A percentile compares a stretch with the other conserved stretches of the same genome.
phyloP scores from a whole-genome alignment of 2,329 filamentous ascomycete species.

The Scytalidium sp. region DNA sequence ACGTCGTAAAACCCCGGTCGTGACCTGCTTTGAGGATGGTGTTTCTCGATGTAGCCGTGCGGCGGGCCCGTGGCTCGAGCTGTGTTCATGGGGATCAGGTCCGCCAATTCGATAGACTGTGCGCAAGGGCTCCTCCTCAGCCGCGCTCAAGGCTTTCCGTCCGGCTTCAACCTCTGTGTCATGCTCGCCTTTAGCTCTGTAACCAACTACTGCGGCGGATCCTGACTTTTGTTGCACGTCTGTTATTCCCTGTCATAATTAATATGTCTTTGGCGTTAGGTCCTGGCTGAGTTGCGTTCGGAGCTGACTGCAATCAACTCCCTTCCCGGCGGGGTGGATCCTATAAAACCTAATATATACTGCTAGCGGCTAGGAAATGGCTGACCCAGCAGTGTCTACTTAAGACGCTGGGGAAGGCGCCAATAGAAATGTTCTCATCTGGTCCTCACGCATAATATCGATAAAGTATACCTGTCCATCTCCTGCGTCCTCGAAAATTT shows the following conservation, averaged over 20 bases:
- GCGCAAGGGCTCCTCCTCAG: not conserved
- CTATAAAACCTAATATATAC: too few species aligned
- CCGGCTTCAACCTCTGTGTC: not conserved
- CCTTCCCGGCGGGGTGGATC: too few species aligned
- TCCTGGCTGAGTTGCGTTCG: not conserved
- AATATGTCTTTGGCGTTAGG: not conserved
- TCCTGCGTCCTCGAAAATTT: too few species aligned
- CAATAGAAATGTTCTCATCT: too few species aligned
- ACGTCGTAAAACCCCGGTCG: not conserved
- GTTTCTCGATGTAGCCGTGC: not conserved
- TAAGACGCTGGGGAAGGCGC: too few species aligned
- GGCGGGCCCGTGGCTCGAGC: not conserved
- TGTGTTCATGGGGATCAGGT: not conserved
- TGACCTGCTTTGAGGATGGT: not conserved
- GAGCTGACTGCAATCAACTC: too few species aligned
- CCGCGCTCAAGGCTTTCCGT: not conserved
- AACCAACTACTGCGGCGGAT: not conserved
- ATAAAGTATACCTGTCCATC: too few species aligned
- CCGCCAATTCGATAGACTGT: not conserved
- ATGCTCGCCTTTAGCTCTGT: not conserved
- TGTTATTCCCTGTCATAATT: not conserved
- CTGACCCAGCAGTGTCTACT: too few species aligned
- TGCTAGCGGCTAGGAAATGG: too few species aligned
- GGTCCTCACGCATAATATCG: too few species aligned
- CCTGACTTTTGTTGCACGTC: not conserved